Base-by-base conservation (phyloP, 2,329 filamentous ascomycete genomes). In the Xylariomycetidae sp. region DNA sequence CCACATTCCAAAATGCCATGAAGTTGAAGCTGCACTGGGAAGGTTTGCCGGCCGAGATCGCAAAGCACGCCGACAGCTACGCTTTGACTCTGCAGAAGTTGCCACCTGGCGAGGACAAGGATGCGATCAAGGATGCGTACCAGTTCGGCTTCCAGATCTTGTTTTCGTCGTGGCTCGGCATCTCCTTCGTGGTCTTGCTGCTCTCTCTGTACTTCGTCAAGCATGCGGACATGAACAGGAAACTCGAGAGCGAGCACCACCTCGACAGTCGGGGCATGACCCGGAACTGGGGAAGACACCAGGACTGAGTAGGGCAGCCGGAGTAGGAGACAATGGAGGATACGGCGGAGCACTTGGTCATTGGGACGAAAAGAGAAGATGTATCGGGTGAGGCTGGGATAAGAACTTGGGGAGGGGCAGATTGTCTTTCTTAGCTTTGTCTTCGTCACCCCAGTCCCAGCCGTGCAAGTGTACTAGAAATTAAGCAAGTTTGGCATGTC, bases 111-210 rank as follows among this genome's bases (percentile, higher is more conserved):
- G 14, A 18, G 4, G 3, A 19, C 18, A 40, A 35, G 30, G 12
- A 15, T 1, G 15, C 6, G 4, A 35, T 38, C 19, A 9, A 29
- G 10, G 20, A 30, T 19, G 31, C 40, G 6, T 43, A 38, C 28
- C 28, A 29, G n/a, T 37, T 37, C 15, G 40, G 40, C 14, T 43
- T 43, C 29, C 10, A 19, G 26, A 38, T 32, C 13, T 32, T 43
- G 4, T 43, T 36, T 35, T 19, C 32, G 15, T 26, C 39, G 5
- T 41, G 28, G 15, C 32, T 43, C 3, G 38, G 24, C 19, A 30
- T 41, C n/a, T 33, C 40, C n/a, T 32, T 25, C 14, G 19, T 61
- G 43, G 82, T 76, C 29, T 71, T 68, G 2, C 56, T 53, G 80
- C 79, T 38, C 9, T 34, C 29, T 16, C 32, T 43, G 19, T 10